Percentiles rank a stretch among this genome's conserved stretches.
Evolutionary conservation across 257 asterid genomes (phyloP).

Genomic region (Linaria vulgaris): DNA sequence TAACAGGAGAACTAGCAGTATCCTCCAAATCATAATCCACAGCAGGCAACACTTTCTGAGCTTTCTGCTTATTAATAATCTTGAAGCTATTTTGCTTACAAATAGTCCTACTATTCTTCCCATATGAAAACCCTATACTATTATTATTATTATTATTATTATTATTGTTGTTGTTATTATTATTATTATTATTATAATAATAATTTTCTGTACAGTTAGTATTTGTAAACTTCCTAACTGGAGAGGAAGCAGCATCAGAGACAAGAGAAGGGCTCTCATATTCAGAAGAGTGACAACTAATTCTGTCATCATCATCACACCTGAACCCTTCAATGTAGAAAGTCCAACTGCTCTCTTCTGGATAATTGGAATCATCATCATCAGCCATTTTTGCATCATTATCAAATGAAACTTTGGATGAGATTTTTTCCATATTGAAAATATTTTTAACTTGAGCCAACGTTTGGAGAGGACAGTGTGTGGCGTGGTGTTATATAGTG

Average conservation of each 20-base stretch:
- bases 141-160: no score
- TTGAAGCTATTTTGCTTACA: slow-evolving; percentile 37
- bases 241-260: slow-evolving; percentile 68
- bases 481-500: slow-evolving; percentile 35
- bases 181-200: no score
- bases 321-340: slow-evolving; percentile 64
- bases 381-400: slow-evolving; percentile 30
- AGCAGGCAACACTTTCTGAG: slow-evolving; percentile 17
- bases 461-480: slow-evolving; percentile 15
- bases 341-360: slow-evolving; percentile 83
- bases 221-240: slow-evolving; percentile 33
- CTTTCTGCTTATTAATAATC: slow-evolving; percentile 60
- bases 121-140: slow-evolving; percentile 27
- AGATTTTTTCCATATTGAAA: slow-evolving; percentile 19
- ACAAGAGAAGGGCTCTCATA: slow-evolving; percentile 45
- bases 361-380: no score
- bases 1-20: slow-evolving; percentile 79
- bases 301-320: slow-evolving; percentile 20
- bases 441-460: slow-evolving; percentile 16
- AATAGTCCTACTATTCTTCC: slow-evolving; percentile 9
- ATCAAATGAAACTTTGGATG: neutral
- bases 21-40: slow-evolving; percentile 60
- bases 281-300: slow-evolving; percentile 28
- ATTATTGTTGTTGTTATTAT: no score
- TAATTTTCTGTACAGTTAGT: neutral